Conservation (phyloP, 805 yeast genomes). For the Zygoascus tannicola region DNA sequence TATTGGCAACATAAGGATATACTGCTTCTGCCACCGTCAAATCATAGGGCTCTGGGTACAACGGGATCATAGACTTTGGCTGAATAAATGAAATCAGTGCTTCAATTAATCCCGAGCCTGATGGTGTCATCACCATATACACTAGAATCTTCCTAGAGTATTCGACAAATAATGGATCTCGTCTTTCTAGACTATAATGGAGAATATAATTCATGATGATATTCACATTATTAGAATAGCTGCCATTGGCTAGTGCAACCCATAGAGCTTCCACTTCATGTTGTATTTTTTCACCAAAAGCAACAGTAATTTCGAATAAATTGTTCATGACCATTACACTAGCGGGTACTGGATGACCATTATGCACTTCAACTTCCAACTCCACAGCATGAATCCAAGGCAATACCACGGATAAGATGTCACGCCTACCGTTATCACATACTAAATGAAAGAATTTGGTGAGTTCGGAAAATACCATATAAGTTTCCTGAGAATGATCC, state of each 20-base stretch:
- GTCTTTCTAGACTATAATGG: conserved; percentile 54
- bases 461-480: conserved; percentile 58
- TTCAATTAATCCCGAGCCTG: conserved; percentile 48
- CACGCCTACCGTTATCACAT: conserved; percentile 54
- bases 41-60: conserved; percentile 32
- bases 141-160: conserved; percentile 74
- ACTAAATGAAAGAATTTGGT: conserved; percentile 60
- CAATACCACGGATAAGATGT: conserved; percentile 65
- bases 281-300: conserved; percentile 62
- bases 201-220: conserved; percentile 64
- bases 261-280: conserved; percentile 90
- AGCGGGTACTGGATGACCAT: conserved; percentile 28
- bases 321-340: conserved; percentile 68
- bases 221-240: conserved; percentile 57
- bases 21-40: conserved; percentile 30
- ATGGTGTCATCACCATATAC: conserved; percentile 42
- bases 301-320: conserved; percentile 74
- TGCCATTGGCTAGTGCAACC: conserved; percentile 83
- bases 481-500: conserved; percentile 48
- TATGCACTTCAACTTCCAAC: conserved; percentile 34
- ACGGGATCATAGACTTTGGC: conserved; percentile 87
- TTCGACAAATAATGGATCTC: conserved; percentile 67
- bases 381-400: conserved; percentile 92
- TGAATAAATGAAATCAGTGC: conserved; percentile 59
- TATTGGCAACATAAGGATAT: conserved; percentile 70